These are phyloP conservation scores for Elaphomyces granulatus DNA, from an alignment of 495 filamentous ascomycete species.

Conservation along the genomic window DNA sequence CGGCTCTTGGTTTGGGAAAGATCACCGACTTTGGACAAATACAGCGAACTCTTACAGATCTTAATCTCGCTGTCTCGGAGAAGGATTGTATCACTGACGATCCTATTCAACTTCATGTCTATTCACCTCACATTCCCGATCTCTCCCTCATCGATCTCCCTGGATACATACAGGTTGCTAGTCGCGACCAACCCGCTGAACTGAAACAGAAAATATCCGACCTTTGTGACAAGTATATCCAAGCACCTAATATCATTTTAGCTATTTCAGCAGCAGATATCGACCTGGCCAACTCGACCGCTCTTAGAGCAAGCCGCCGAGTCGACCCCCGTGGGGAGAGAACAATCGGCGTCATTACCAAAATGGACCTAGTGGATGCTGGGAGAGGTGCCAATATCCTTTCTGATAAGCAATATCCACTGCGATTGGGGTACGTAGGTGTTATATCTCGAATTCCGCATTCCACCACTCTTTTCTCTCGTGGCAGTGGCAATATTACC, in stretches of 20 bases:
- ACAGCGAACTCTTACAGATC: constrained; percentile 83
- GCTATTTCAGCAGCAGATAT: constrained; percentile 97
- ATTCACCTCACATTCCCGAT: constrained; percentile 90
- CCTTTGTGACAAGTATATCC: constrained; percentile 97
- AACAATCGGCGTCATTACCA: constrained; percentile 96
- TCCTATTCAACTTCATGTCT: constrained; percentile 88
- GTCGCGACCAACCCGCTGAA: constrained; percentile 77
- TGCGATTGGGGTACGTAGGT: constrained; percentile 92
- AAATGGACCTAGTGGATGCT: constrained; percentile 95
- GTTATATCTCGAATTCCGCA: constrained; percentile 75
- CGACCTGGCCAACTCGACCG: constrained; percentile 91
- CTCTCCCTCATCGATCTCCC: constrained; percentile 93
- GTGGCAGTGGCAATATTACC: constrained; percentile 69
- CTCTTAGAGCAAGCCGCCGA: constrained; percentile 73
- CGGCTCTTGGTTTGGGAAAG: constrained; percentile 76
- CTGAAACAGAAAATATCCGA: constrained; percentile 92
- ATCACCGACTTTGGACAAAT: constrained; percentile 89
- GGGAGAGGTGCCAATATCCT: constrained; percentile 63
- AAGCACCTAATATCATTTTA: constrained; percentile 87
- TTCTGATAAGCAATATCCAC: constrained; percentile 79
- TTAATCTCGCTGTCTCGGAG: constrained; percentile 86
- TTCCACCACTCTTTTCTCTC: constrained; percentile 65
- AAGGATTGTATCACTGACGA: constrained; percentile 89
- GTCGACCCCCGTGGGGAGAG: constrained; percentile 91
- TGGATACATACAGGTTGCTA: constrained; percentile 92